Percentiles rank a stretch among this genome's conserved stretches.
phyloP scores from a whole-genome alignment of 805 yeast species.

The Komagataella populi region DNA sequence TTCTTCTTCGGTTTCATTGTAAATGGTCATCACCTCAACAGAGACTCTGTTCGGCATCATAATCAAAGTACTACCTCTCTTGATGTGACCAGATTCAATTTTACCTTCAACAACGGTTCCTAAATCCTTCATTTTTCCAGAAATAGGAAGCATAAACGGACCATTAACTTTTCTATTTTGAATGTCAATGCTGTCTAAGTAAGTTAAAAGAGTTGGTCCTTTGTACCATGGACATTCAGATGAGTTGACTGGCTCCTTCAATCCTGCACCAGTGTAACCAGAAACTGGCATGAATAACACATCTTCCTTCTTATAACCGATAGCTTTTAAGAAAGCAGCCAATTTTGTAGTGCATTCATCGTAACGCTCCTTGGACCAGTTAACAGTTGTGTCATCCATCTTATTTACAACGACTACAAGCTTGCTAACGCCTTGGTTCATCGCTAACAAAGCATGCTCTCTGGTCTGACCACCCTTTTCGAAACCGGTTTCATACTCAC shows the following conservation, averaged over 20 bases:
- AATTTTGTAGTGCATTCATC: slow-evolving; percentile 88
- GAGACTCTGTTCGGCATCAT: slow-evolving; percentile 85
- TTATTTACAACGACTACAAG: slow-evolving; percentile 90
- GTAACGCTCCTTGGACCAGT: slow-evolving; percentile 92
- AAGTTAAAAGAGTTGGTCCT: slow-evolving; percentile 89
- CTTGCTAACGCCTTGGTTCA: slow-evolving; percentile 95
- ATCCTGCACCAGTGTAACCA: slow-evolving; percentile 94
- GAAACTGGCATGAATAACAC: slow-evolving; percentile 93
- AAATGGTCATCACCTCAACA: slow-evolving; percentile 79
- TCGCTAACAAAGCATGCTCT: slow-evolving; percentile 94
- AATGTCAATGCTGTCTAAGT: slow-evolving; percentile 68
- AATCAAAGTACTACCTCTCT: slow-evolving; percentile 60
- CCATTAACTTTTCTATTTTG: slow-evolving; percentile 81
- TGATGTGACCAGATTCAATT: slow-evolving; percentile 89
- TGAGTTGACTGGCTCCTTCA: slow-evolving; percentile 70
- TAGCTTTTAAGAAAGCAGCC: slow-evolving; percentile 64
- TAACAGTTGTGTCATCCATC: slow-evolving; percentile 97
- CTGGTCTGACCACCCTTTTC: slow-evolving; percentile 99
- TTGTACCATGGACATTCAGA: slow-evolving; percentile 82
- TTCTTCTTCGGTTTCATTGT: slow-evolving; percentile 92
- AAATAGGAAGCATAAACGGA: slow-evolving; percentile 94
- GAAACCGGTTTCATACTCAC: slow-evolving; percentile 98
- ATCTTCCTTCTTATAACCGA: slow-evolving; percentile 84
- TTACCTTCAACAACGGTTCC: slow-evolving; percentile 98
- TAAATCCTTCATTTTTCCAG: slow-evolving; percentile 90